Base-by-base conservation (phyloP, 1,284 basidiomycete genomes). In the Pseudozyma pruni region DNA sequence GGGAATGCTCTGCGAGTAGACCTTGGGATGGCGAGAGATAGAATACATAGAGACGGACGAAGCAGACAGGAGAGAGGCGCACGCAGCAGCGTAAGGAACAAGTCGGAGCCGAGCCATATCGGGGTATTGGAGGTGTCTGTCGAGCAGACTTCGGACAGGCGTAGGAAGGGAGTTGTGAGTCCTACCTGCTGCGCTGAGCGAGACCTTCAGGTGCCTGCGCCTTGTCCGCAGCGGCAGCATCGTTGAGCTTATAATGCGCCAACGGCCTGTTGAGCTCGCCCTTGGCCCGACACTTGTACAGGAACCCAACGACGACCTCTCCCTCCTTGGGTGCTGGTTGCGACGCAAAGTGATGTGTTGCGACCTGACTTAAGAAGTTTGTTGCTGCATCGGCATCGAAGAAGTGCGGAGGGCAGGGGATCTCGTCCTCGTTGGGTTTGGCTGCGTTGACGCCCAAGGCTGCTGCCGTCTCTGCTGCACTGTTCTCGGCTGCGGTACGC, bases 271-370 rank as follows among this genome's bases (percentile, higher is more conserved):
- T 72, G 20, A 72, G 58, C 62, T 79, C 67, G 48, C 76, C 75
- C 43, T 70, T 71, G 14, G 67, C 73, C 14, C 59, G 54, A 41
- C 75, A 77, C 54, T 76, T 67, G 55, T 78, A 78, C 47, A 79
- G 45, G 53, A 79, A 79, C 1, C 74, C 73, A 2, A 79, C 76
- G 1, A 79, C 76, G 2, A 78, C 71, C 47, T 79, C 76, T 10
- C 76, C 76, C 34, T 79, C 76, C 47, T 79, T 79, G 2, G 76
- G 76, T 13, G 73, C 59, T 7, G 75, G 76, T 39, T 72, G 68
- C 3, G 38, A 61, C n/a, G 58, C 61, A 48, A 79, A 76, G 52
- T 79, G 76, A 17, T 59, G 60, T 10, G 59, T 39, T n/a, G 75
- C 76, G 8, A 77, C 71, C 29, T 55, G 58, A 13, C 71, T 64